Evolutionary conservation across 1,284 basidiomycete genomes (phyloP).

Genomic region (Cryptococcus amylolentus): DNA sequence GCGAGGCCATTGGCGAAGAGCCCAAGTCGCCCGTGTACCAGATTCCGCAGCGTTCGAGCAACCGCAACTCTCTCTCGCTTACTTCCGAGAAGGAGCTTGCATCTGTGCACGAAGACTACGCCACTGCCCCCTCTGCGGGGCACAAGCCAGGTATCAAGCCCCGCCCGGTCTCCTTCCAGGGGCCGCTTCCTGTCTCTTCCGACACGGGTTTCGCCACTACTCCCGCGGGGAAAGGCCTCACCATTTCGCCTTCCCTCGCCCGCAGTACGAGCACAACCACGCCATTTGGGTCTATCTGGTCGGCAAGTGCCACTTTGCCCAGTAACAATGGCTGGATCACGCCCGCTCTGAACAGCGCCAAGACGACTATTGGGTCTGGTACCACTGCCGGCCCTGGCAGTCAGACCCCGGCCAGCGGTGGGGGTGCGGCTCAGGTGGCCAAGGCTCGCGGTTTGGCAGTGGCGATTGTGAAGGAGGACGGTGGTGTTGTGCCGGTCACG

Average conservation of each 20-base stretch:
- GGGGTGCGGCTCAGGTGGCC: slow-evolving; percentile 7
- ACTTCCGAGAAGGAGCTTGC: neutral
- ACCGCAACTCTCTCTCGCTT: neutral
- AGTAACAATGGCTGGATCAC: slow-evolving; percentile 27
- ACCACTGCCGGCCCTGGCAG: neutral
- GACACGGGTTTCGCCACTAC: slow-evolving; percentile 19
- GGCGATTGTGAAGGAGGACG: slow-evolving; percentile 34
- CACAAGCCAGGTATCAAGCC: neutral
- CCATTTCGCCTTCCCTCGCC: slow-evolving; percentile 26
- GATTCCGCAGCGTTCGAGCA: slow-evolving; percentile 12
- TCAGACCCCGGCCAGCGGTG: neutral
- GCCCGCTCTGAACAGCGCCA: slow-evolving; percentile 17
- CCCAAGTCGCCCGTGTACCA: slow-evolving; percentile 14
- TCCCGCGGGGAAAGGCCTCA: slow-evolving; percentile 24
- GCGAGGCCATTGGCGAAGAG: slow-evolving; percentile 1
- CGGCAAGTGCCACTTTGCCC: slow-evolving; percentile 16
- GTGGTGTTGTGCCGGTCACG: slow-evolving; percentile 27
- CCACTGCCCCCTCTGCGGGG: neutral
- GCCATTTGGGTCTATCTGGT: slow-evolving; percentile 29
- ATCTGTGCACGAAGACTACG: neutral
- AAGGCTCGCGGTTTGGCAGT: slow-evolving; percentile 36
- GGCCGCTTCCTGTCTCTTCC: slow-evolving; percentile 5
- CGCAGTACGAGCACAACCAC: slow-evolving; percentile 2
- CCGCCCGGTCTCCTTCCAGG: slow-evolving; percentile 12
- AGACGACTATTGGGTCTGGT: neutral